Base-by-base conservation (phyloP, 1,139 yeast genomes). In the Geotrichum fermentans region DNA sequence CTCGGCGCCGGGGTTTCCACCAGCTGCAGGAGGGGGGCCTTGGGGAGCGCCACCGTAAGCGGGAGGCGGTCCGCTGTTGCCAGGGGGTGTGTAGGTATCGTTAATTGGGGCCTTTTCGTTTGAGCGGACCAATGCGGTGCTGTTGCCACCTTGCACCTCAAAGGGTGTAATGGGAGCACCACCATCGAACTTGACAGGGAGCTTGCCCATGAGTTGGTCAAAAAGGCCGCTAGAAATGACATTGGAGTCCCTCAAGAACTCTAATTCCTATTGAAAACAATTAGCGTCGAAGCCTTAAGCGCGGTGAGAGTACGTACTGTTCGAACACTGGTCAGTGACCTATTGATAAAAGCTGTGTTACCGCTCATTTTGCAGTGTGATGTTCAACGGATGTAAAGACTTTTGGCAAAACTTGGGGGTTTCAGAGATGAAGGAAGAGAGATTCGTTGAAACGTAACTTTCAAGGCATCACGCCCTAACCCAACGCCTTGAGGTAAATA, bases 171-270 rank as follows among this genome's bases (percentile, higher is more conserved):
- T 73, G 6, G 87, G 78, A 65, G 74, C 67, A 22, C 81, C 86
- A 41, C 76, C 73, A 22, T 72, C 68, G 63, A 80, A 83, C 57
- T 75, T 78, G 10, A 65, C 65, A 3, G 96, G 95, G 40, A 89
- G 70, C 2, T 79, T 69, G 8, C 59, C 59, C 47, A 70, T 57
- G 24, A 88, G 69, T 52, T 78, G 75, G 20, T 78, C 69, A 60
- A 67, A 83, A 50, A 83, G 75, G 2, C 69, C 74, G 35, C 78
- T 77, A 24, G 82, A 73, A 51, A 89, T 80, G 45, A 87, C 94
- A 41, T 82, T 81, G 0, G 94, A 83, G 59, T 87, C 96, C 47
- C 70, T 72, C 47, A 89, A 73, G 63, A 88, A 88, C 64, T 87
- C 96, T 47, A 89, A 76, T 64, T 89, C 86, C 74, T 72, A 39